phyloP scores from a whole-genome alignment of 1,139 yeast species.

The Geotrichum macrosporum region DNA sequence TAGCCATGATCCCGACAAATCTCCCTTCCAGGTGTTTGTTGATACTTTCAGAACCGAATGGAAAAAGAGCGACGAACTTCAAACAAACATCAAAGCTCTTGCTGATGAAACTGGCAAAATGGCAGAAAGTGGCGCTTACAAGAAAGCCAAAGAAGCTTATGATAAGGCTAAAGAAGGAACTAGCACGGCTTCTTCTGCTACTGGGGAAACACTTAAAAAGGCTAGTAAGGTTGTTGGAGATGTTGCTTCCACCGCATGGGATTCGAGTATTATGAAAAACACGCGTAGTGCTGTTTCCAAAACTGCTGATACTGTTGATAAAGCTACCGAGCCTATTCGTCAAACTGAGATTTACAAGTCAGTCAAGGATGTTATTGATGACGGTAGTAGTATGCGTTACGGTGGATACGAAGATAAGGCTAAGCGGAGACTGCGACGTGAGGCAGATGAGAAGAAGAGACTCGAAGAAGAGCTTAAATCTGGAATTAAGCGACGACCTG shows the following conservation, averaged over 20 bases:
- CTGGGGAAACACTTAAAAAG: constrained; percentile 77
- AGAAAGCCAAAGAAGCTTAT: constrained; percentile 88
- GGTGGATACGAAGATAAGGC: constrained; percentile 93
- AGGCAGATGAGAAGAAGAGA: constrained; percentile 36
- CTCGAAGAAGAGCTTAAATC: constrained; percentile 55
- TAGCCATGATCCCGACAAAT: constrained; percentile 40
- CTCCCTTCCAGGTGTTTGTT: constrained; percentile 88
- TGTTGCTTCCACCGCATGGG: constrained; percentile 93
- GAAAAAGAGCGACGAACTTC: constrained; percentile 83
- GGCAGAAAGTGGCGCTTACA: constrained; percentile 92
- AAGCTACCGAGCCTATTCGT: constrained; percentile 91
- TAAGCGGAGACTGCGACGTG: constrained; percentile 68
- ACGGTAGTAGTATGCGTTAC: constrained; percentile 80
- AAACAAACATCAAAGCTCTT: constrained; percentile 87
- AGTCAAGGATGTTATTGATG: constrained; percentile 84
- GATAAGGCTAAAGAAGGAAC: constrained; percentile 59
- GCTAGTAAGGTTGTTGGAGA: constrained; percentile 94
- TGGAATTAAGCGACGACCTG: constrained; percentile 57
- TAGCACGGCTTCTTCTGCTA: constrained; percentile 51
- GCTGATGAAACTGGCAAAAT: constrained; percentile 95
- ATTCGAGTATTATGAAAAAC: constrained; percentile 83
- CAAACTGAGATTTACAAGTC: constrained; percentile 86
- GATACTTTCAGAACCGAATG: constrained; percentile 91
- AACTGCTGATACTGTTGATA: constrained; percentile 72
- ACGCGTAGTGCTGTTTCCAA: constrained; percentile 76